Evolutionary conservation across 2,329 filamentous ascomycete genomes (phyloP).

Genomic region (Raffaelea deltoideospora): DNA sequence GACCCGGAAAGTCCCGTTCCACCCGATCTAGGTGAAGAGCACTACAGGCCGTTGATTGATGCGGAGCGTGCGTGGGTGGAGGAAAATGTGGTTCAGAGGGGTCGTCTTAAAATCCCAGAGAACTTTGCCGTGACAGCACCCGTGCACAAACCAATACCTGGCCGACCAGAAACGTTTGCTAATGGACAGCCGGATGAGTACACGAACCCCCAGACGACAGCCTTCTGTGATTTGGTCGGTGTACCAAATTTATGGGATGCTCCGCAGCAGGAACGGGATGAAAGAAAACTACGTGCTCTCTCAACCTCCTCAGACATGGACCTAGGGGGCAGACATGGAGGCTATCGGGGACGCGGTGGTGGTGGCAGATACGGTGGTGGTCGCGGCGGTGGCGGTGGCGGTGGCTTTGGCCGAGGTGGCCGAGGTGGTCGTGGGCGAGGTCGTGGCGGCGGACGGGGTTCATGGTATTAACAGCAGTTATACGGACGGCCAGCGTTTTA

Average conservation of each 20-base stretch:
- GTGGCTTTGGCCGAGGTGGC: conserved; percentile 16
- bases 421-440: conserved; percentile 12
- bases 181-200: conserved; percentile 62
- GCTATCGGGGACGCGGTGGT: conserved; percentile 21
- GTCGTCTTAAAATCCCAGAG: conserved; percentile 53
- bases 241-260: conserved; percentile 65
- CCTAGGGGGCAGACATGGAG: conserved; percentile 19
- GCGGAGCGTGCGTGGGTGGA: conserved; percentile 67
- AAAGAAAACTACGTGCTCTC: conserved; percentile 43
- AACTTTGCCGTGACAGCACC: conserved; percentile 71
- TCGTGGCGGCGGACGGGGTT: conserved; percentile 6
- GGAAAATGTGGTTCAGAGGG: conserved; percentile 49
- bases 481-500: too few relatives aligned
- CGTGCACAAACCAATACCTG: conserved; percentile 35
- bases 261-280: conserved; percentile 51
- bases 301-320: conserved; percentile 21
- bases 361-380: conserved; percentile 17
- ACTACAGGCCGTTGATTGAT: conserved; percentile 54
- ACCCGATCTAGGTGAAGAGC: conserved; percentile 48
- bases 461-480: conserved; percentile 5
- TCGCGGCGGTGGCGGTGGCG: conserved; percentile 17
- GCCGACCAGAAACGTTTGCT: conserved; percentile 28
- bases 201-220: conserved; percentile 71
- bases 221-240: conserved; percentile 64
- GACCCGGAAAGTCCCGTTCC: conserved; percentile 34